phyloP scores from a whole-genome alignment of 208 protist genomes.

The Crithidia bombi region DNA sequence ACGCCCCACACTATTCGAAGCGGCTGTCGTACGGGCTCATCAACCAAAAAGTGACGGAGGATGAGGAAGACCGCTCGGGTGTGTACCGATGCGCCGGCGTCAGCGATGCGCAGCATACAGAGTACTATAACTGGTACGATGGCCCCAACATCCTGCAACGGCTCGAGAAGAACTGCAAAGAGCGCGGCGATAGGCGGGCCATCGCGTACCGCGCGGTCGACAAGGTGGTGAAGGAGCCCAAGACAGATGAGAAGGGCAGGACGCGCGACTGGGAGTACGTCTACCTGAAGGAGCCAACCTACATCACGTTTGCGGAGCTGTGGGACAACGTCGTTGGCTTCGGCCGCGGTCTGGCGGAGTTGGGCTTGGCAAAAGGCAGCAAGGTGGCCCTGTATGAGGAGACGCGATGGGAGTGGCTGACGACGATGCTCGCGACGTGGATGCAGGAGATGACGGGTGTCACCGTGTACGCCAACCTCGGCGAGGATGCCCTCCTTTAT shows the following conservation, averaged over 20 bases:
- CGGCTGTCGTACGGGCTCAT: conserved; percentile 47
- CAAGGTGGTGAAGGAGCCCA: conserved; percentile 38
- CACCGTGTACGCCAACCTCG: conserved; percentile 89
- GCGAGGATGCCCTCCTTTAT: conserved; percentile 69
- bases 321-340: conserved; percentile 48
- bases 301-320: conserved; percentile 48
- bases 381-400: conserved; percentile 81
- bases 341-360: conserved; percentile 55
- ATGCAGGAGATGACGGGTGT: conserved; percentile 59
- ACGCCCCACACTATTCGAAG: conserved; percentile 24
- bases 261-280: conserved; percentile 40
- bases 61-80: conserved; percentile 46
- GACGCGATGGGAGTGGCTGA: conserved; percentile 87
- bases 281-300: conserved; percentile 41
- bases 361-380: conserved; percentile 39
- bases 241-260: conserved; percentile 1
- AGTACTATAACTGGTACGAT: conserved; percentile 44
- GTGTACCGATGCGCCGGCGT: conserved; percentile 54
- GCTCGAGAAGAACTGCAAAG: conserved; percentile 43
- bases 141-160: conserved; percentile 49
- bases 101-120: conserved; percentile 58
- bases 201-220: conserved; percentile 56
- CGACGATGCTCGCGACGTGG: conserved; percentile 72
- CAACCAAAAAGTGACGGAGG: conserved; percentile 42
- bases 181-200: conserved; percentile 13